phyloP scores from a whole-genome alignment of 306 rosid species.

The Cicer yamashitae region DNA sequence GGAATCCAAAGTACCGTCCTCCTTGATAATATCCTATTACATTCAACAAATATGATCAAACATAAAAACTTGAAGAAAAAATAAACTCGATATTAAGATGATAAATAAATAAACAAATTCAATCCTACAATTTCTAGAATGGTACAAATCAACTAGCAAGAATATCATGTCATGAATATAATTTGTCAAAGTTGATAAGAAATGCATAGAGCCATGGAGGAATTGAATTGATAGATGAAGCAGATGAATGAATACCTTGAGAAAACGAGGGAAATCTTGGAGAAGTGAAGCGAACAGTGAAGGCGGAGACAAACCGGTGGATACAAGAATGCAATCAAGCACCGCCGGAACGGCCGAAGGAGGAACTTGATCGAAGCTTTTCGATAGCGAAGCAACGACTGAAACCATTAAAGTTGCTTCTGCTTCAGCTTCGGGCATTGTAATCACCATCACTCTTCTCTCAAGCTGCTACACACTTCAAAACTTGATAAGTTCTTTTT shows the following conservation, averaged over 20 bases:
- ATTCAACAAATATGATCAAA: conserved; percentile 37
- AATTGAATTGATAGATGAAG: conserved; percentile 15
- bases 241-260: conserved; percentile 53
- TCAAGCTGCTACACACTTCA: background rate
- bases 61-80: background rate
- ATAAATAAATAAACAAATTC: background rate
- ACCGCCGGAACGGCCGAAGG: conserved; percentile 71
- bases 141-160: background rate
- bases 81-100: background rate
- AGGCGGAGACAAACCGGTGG: conserved; percentile 67
- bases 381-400: conserved; percentile 56
- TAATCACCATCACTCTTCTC: background rate
- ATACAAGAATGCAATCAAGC: conserved; percentile 72
- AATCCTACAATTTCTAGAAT: conserved; percentile 2
- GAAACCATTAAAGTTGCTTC: conserved; percentile 52
- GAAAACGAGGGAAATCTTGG: conserved; percentile 53
- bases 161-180: background rate
- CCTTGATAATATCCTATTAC: conserved; percentile 54
- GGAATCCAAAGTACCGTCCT: conserved; percentile 56
- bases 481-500: background rate
- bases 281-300: conserved; percentile 69
- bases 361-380: conserved; percentile 70
- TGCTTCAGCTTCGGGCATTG: conserved; percentile 50
- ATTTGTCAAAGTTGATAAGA: too few relatives aligned
- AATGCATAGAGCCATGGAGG: background rate